Evolutionary conservation across 2,329 filamentous ascomycete species (phyloP).

Genomic region (Fusarium ramigenum): DNA sequence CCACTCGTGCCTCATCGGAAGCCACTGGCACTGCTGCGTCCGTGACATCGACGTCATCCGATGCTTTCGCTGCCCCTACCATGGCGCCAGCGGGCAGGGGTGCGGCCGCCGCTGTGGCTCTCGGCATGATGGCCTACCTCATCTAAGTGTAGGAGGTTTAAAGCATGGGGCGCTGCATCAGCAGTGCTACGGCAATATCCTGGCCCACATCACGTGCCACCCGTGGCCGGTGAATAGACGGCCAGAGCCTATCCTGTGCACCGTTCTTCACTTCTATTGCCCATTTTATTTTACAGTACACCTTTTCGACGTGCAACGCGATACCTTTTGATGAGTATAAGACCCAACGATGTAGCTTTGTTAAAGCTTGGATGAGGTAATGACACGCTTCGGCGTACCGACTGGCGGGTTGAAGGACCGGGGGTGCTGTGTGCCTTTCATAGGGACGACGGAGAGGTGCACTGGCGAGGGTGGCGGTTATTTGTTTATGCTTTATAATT

Average conservation of each 20-base stretch:
- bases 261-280: slow-evolving; percentile 46
- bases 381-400: slow-evolving; percentile 34
- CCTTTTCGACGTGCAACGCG: slow-evolving; percentile 43
- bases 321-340: slow-evolving; percentile 44
- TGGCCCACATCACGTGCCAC: slow-evolving; percentile 28
- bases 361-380: slow-evolving; percentile 31
- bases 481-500: slow-evolving; percentile 42
- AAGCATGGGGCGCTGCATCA: slow-evolving; percentile 20
- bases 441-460: slow-evolving; percentile 14
- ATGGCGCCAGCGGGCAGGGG: slow-evolving; percentile 57
- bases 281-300: slow-evolving; percentile 47
- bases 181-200: slow-evolving; percentile 34
- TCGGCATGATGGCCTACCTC: slow-evolving; percentile 63
- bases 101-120: slow-evolving; percentile 57
- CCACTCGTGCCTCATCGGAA: slow-evolving; percentile 23
- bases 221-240: slow-evolving; percentile 13
- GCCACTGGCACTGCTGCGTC: slow-evolving; percentile 30
- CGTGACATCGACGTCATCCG: slow-evolving; percentile 49
- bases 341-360: slow-evolving; percentile 34
- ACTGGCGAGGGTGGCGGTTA: slow-evolving; percentile 31
- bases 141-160: slow-evolving; percentile 50
- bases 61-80: slow-evolving; percentile 51
- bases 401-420: slow-evolving; percentile 30
- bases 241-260: slow-evolving; percentile 8
- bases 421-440: slow-evolving; percentile 10